Conservation (phyloP, 2,329 filamentous ascomycete genomes). For the Phialocephala sp. region DNA sequence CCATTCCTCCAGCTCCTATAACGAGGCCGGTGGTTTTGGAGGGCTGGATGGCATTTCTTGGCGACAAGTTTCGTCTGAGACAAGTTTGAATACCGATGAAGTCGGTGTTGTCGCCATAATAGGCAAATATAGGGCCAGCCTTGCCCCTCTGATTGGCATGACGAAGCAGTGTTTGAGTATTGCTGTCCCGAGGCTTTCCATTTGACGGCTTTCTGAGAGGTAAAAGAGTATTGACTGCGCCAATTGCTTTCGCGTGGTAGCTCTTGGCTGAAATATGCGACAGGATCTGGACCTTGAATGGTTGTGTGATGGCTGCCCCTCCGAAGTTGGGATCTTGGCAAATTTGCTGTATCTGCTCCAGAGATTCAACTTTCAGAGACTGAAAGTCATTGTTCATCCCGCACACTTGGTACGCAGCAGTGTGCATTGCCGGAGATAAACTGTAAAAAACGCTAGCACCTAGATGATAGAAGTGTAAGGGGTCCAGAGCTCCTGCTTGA, state of each 20-base stretch:
- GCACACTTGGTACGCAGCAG: constrained; percentile 67
- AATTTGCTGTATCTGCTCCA: constrained; percentile 68
- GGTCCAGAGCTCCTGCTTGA: constrained; percentile 63
- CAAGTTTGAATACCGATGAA: constrained; percentile 81
- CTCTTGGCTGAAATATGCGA: constrained; percentile 69
- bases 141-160: constrained; percentile 61
- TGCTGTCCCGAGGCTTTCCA: constrained; percentile 56
- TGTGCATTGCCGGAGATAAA: constrained; percentile 80
- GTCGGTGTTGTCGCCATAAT: constrained; percentile 82
- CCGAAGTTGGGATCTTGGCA: constrained; percentile 72
- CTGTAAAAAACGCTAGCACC: constrained; percentile 76
- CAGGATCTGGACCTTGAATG: constrained; percentile 76
- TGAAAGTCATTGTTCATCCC: constrained; percentile 73
- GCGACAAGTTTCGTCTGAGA: constrained; percentile 73
- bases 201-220: constrained; percentile 59
- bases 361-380: constrained; percentile 65
- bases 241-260: constrained; percentile 74
- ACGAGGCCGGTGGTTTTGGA: constrained; percentile 55
- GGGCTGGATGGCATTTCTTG: constrained; percentile 68
- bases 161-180: constrained; percentile 42
- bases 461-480: constrained; percentile 75
- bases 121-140: constrained; percentile 68
- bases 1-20: constrained; percentile 76
- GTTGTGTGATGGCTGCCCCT: constrained; percentile 73
- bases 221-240: constrained; percentile 77